phyloP scores from a whole-genome alignment of 2,329 filamentous ascomycete genomes.

The Botryotinia convoluta region DNA sequence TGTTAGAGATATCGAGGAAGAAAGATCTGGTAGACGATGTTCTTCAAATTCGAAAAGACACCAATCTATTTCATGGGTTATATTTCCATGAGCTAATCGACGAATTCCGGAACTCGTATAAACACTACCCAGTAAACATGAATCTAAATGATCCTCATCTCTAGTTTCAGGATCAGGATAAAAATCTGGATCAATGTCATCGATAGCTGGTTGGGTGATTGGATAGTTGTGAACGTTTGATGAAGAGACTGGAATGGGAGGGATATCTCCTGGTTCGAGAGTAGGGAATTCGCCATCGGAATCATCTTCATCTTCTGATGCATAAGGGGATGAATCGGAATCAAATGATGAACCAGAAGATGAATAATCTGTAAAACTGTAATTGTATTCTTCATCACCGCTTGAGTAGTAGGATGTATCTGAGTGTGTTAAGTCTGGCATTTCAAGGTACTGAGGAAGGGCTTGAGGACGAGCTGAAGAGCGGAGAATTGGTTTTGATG shows the following conservation, averaged over 20 bases:
- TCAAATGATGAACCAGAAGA: constrained; percentile 44
- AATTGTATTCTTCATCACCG: constrained; percentile 53
- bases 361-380: constrained; percentile 61
- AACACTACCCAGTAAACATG: constrained; percentile 76
- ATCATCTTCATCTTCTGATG: constrained; percentile 40
- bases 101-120: constrained; percentile 89
- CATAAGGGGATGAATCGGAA: constrained; percentile 23
- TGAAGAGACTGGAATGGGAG: constrained; percentile 71
- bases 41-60: constrained; percentile 79
- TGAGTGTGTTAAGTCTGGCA: constrained; percentile 40
- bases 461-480: constrained; percentile 32
- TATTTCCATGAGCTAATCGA: constrained; percentile 65
- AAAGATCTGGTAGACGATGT: constrained; percentile 67
- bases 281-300: constrained; percentile 54
- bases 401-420: constrained; percentile 34
- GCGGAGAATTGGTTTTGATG: constrained; percentile 35
- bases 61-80: constrained; percentile 94
- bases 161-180: constrained; percentile 70
- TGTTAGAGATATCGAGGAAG: constrained; percentile 58
- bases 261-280: constrained; percentile 71
- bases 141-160: constrained; percentile 77
- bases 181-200: constrained; percentile 82
- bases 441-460: constrained; percentile 24
- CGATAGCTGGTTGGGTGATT: constrained; percentile 87
- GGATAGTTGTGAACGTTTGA: constrained; percentile 64